Evolutionary conservation across 2,329 filamentous ascomycete species (phyloP).

Genomic region (Aspergillus japonicus): DNA sequence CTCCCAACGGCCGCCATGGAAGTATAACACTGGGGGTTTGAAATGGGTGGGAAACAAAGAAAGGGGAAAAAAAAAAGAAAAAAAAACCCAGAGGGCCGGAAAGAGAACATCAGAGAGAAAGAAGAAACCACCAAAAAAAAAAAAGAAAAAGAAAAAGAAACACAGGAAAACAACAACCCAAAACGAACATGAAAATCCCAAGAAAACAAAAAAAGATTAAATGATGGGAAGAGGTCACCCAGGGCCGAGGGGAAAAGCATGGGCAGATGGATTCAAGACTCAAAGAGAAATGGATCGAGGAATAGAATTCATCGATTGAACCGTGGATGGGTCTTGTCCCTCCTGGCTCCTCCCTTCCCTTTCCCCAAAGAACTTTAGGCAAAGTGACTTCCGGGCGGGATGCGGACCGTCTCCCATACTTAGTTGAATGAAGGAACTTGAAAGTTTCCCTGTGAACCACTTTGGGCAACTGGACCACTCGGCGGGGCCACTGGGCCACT

Average conservation of each 20-base stretch:
- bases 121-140: no score
- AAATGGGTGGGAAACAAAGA: no score
- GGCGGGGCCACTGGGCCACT: constrained; percentile 4
- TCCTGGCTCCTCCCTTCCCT: not conserved
- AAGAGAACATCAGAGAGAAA: no score
- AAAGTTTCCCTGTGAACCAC: constrained; percentile 6
- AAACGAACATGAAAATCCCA: not conserved
- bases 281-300: not conserved
- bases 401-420: constrained; percentile 24
- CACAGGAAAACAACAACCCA: not conserved
- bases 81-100: no score
- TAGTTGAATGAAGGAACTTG: constrained; percentile 6
- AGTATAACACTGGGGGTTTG: no score
- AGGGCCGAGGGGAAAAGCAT: not conserved
- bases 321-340: not conserved
- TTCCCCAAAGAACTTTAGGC: constrained; percentile 1
- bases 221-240: not conserved
- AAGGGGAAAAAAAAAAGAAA: no score
- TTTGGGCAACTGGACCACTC: no score
- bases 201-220: not conserved
- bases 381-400: constrained; percentile 27
- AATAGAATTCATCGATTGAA: not conserved
- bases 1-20: no score
- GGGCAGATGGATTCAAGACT: not conserved
- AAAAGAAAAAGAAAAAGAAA: no score